Conservation (phyloP, 331 rosid species). For the Rosa hybrid region DNA sequence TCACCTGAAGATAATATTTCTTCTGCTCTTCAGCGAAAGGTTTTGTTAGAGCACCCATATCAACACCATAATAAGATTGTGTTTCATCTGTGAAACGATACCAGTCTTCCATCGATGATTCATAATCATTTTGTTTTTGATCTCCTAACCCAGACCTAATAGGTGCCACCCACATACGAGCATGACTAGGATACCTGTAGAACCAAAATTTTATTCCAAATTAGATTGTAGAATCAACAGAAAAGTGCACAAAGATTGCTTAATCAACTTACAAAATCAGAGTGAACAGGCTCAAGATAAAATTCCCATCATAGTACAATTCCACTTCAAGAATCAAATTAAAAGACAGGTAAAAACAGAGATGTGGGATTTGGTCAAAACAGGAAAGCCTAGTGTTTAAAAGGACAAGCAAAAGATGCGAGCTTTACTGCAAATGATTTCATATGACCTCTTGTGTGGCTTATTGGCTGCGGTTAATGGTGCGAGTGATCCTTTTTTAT, state of each 20-base stretch:
- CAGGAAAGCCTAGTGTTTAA: neutral
- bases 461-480: neutral
- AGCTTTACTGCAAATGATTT: neutral
- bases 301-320: constrained; percentile 4
- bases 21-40: constrained; percentile 91
- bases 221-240: constrained; percentile 24
- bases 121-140: constrained; percentile 63
- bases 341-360: neutral
- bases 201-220: constrained; percentile 26
- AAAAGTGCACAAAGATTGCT: neutral
- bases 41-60: constrained; percentile 75
- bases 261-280: constrained; percentile 5
- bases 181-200: constrained; percentile 97
- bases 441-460: neutral
- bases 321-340: neutral
- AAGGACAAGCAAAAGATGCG: neutral
- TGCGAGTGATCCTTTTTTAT: neutral
- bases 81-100: constrained; percentile 63
- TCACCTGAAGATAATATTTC: constrained; percentile 92
- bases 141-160: constrained; percentile 74
- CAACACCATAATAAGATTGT: constrained; percentile 78
- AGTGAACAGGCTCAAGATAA: constrained; percentile 13
- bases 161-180: constrained; percentile 98
- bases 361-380: neutral
- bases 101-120: constrained; percentile 85